Conservation (phyloP, 2,329 filamentous ascomycete species). For the Beauveria australis region DNA sequence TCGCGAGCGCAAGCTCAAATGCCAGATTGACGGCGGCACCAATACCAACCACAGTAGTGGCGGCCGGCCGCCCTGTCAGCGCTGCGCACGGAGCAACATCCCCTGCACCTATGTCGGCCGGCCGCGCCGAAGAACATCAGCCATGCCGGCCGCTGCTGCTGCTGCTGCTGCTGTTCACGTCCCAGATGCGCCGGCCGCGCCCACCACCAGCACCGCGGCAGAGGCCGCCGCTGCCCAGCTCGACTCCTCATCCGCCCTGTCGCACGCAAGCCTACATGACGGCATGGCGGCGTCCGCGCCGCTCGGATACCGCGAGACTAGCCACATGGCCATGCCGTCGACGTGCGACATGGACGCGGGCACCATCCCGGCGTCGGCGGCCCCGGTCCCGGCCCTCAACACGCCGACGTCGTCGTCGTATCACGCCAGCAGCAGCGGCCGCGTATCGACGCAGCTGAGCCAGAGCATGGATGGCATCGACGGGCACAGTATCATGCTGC, state of each 20-base stretch:
- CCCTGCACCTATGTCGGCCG: constrained; percentile 12
- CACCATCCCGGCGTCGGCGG: not conserved
- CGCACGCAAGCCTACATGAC: not conserved
- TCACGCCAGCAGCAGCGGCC: not conserved
- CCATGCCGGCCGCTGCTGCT: not conserved
- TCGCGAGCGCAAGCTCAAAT: constrained; percentile 13
- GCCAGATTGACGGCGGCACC: constrained; percentile 3
- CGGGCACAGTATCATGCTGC: constrained; percentile 21
- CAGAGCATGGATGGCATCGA: constrained; percentile 22
- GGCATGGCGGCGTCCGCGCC: not conserved
- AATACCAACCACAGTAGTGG: not conserved
- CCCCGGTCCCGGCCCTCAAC: not conserved
- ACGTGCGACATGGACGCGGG: not conserved
- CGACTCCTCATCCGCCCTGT: not conserved
- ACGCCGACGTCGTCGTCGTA: constrained; percentile 5
- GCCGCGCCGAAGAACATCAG: constrained; percentile 3
- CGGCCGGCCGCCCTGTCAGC: constrained; percentile 3
- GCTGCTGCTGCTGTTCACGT: not conserved
- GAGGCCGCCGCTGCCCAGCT: not conserved
- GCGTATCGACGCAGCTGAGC: constrained; percentile 12
- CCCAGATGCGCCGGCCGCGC: not conserved
- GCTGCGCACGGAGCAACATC: constrained; percentile 5
- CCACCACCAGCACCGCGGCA: not conserved
- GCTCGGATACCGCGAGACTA: not conserved
- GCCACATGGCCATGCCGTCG: not conserved